phyloP scores from a whole-genome alignment of 2,329 filamentous ascomycete genomes.

The Neonectria ditissima region DNA sequence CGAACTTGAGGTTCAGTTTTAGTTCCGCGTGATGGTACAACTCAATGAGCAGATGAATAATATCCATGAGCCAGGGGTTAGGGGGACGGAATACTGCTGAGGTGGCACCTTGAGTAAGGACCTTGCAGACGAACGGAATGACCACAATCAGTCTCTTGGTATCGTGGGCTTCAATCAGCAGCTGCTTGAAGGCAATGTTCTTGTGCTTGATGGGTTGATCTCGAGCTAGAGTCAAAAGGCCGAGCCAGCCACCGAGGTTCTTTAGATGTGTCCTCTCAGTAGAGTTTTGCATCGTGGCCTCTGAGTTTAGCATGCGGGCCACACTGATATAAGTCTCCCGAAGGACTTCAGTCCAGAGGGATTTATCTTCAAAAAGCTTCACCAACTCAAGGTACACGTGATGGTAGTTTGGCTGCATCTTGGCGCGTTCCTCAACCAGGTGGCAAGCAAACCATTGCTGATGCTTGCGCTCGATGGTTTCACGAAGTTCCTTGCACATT shows the following conservation, averaged over 20 bases:
- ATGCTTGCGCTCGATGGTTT: conserved; percentile 82
- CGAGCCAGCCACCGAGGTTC: conserved; percentile 93
- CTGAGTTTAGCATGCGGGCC: conserved; percentile 88
- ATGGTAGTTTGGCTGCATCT: conserved; percentile 97
- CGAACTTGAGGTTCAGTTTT: conserved; percentile 97
- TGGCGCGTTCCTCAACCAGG: conserved; percentile 94
- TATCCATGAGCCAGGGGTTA: conserved; percentile 98
- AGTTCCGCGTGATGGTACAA: conserved; percentile 93
- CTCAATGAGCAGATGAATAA: conserved; percentile 89
- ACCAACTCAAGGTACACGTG: conserved; percentile 91
- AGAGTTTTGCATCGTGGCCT: conserved; percentile 84
- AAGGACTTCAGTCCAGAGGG: conserved; percentile 88
- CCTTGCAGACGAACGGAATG: conserved; percentile 98
- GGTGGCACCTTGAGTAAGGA: conserved; percentile 83
- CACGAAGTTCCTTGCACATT: conserved; percentile 85
- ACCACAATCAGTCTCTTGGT: conserved; percentile 91
- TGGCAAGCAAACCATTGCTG: conserved; percentile 98
- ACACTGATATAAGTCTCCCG: conserved; percentile 92
- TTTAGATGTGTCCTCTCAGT: conserved; percentile 91
- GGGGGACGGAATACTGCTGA: conserved; percentile 93
- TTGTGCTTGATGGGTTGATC: conserved; percentile 96
- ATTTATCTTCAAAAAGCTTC: conserved; percentile 81
- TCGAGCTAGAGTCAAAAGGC: conserved; percentile 89
- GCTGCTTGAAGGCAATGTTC: conserved; percentile 96
- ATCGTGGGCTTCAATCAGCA: conserved; percentile 93